Percentiles rank a stretch among this genome's conserved stretches.
phyloP scores from a whole-genome alignment of 805 yeast genomes.

The Kurtzmaniella cleridarum region DNA sequence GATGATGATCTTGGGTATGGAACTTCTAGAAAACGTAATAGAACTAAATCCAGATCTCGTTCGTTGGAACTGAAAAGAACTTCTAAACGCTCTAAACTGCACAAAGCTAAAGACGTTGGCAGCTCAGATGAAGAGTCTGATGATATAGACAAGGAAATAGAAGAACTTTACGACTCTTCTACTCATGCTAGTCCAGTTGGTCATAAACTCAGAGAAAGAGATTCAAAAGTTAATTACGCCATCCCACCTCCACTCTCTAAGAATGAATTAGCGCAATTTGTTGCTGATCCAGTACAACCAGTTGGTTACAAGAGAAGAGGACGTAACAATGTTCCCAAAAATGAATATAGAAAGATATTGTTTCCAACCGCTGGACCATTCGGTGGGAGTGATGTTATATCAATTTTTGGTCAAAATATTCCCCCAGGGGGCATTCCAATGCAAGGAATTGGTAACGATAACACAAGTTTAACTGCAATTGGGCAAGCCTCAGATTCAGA shows the following conservation, averaged over 20 bases:
- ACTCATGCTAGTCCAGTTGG: conserved; percentile 46
- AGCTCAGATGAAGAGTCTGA: conserved; percentile 22
- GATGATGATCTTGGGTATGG: conserved; percentile 17
- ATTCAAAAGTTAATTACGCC: conserved; percentile 62
- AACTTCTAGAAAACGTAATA: conserved; percentile 9
- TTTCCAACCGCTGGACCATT: conserved; percentile 97
- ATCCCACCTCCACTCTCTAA: conserved; percentile 73
- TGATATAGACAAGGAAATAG: conserved; percentile 57
- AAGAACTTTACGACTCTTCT: conserved; percentile 58
- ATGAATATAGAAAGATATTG: conserved; percentile 55
- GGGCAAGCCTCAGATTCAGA: conserved; percentile 47
- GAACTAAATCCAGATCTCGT: conserved; percentile 16
- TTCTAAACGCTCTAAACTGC: conserved; percentile 8
- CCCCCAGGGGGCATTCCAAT: conserved; percentile 46
- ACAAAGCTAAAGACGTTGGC: conserved; percentile 5
- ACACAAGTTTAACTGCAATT: conserved; percentile 22
- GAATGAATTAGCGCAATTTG: conserved; percentile 27
- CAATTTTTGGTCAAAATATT: conserved; percentile 68
- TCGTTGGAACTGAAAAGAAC: conserved; percentile 18
- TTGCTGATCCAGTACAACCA: conserved; percentile 10
- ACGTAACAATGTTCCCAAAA: conserved; percentile 37
- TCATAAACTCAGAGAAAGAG: conserved; percentile 44
- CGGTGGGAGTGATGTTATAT: conserved; percentile 91
- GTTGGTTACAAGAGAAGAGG: conserved; percentile 23
- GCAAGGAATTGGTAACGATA: conserved; percentile 25